Conservation (phyloP, 2,329 filamentous ascomycete genomes). For the Periconia sp. region DNA sequence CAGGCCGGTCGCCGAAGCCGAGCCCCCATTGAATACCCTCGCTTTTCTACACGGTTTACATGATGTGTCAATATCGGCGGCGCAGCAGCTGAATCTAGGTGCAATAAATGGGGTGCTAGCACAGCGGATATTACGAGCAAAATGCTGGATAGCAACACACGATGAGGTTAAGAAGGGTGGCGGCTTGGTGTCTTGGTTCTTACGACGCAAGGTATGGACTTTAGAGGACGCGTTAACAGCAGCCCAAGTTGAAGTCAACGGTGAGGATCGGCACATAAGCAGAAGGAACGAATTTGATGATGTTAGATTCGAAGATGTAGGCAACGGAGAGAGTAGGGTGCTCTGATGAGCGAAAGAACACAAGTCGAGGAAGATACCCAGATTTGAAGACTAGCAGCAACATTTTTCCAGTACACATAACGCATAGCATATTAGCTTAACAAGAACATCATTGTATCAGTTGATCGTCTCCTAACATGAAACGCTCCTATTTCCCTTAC, state of each 20-base stretch:
- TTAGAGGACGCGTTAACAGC: slow-evolving; percentile 57
- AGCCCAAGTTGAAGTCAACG: slow-evolving; percentile 52
- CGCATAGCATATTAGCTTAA: too few relatives aligned
- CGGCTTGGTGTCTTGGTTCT: slow-evolving; percentile 61
- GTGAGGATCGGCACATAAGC: slow-evolving; percentile 30
- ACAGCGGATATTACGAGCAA: slow-evolving; percentile 58
- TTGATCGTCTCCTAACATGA: too few relatives aligned
- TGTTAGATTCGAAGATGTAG: slow-evolving; percentile 58
- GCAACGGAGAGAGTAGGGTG: slow-evolving; percentile 63
- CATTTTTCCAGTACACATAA: neutral
- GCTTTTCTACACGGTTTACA: slow-evolving; percentile 70
- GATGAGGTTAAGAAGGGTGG: slow-evolving; percentile 67
- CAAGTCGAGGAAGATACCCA: too few relatives aligned
- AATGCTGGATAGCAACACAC: slow-evolving; percentile 71
- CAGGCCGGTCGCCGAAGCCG: slow-evolving; percentile 48
- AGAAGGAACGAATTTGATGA: slow-evolving; percentile 49
- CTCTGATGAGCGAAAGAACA: too few relatives aligned
- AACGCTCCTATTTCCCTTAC: too few relatives aligned
- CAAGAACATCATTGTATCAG: too few relatives aligned
- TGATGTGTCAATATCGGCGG: slow-evolving; percentile 59
- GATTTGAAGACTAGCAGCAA: too few relatives aligned
- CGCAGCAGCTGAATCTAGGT: slow-evolving; percentile 68
- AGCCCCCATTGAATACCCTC: slow-evolving; percentile 58
- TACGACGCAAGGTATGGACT: slow-evolving; percentile 50
- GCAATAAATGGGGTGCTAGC: slow-evolving; percentile 66